phyloP scores from a whole-genome alignment of 2,329 filamentous ascomycete genomes.

The Penicillium sp. region DNA sequence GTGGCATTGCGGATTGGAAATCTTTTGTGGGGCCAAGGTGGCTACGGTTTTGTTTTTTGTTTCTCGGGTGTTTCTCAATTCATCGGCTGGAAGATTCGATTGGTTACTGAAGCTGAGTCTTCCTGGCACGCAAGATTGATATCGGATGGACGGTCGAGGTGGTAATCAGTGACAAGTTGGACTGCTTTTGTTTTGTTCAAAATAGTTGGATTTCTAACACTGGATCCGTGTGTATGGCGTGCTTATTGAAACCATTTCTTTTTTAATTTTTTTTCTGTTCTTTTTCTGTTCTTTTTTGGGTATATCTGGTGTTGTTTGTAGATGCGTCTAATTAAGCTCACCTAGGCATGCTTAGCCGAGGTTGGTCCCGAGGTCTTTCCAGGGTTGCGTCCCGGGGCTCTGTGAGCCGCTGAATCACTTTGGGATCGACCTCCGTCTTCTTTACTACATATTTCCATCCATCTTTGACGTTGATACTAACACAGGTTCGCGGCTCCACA shows the following conservation, averaged over 20 bases:
- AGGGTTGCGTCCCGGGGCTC: neutral
- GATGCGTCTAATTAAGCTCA: slow-evolving; percentile 3
- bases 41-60: slow-evolving; percentile 6
- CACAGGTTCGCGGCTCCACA: too few species aligned
- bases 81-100: slow-evolving; percentile 8
- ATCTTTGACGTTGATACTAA: neutral
- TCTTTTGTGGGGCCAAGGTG: slow-evolving; percentile 1
- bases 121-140: slow-evolving; percentile 5
- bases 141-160: slow-evolving; percentile 12
- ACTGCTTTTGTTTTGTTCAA: slow-evolving; percentile 15
- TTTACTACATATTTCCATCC: neutral
- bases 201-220: slow-evolving; percentile 19
- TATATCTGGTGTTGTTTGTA: slow-evolving; percentile 4
- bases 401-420: neutral
- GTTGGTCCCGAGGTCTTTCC: neutral
- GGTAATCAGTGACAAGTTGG: slow-evolving; percentile 18
- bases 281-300: neutral
- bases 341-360: slow-evolving; percentile 12
- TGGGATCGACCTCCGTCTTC: neutral
- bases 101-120: slow-evolving; percentile 2
- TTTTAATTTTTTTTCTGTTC: slow-evolving; percentile 4
- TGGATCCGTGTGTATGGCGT: slow-evolving; percentile 20
- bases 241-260: slow-evolving; percentile 11
- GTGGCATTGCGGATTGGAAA: slow-evolving; percentile 1
- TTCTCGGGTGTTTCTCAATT: slow-evolving; percentile 5